Base-by-base conservation (phyloP, 2,329 filamentous ascomycete species). In the Fusarium longipes region DNA sequence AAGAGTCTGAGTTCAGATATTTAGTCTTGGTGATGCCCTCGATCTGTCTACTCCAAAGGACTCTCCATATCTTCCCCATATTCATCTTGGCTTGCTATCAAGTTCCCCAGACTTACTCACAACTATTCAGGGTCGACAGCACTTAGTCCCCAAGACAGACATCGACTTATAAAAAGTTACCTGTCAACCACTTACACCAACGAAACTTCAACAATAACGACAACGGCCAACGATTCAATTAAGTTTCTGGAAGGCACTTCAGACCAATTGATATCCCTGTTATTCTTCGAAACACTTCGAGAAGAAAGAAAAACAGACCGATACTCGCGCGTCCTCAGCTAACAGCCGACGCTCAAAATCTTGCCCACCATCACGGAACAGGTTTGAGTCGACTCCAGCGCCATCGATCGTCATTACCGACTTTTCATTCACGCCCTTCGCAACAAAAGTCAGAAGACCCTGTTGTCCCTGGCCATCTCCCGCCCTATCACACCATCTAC, bases 11-110 rank as follows among this genome's bases (percentile, higher is more conserved):
- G 50, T 51, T 48, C 48, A 70, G 65, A 68, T 70, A 68, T 73
- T 73, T 72, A 71, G 69, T 73, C 70, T 59, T 66, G 64, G 49
- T 56, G 65, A 70, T 63, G 56, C 57, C 70, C 70, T 71, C 58
- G 65, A 47, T 53, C 51, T 66, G 67, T 43, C 59, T 35, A 63
- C 39, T 65, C 53, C 51, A 56, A 57, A 68, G 47, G 65, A 59
- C 62, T 68, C 58, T 58, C 65, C 60, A 70, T 70, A 57, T 62
- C 66, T 67, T 70, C 66, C 57, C 50, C 59, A 62, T 64, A 60
- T 30, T 67, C 58, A 69, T 51, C 53, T 63, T 49, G 47, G 20
- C 36, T 42, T 44, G 53, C 50, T 30, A 50, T 47, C 53, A 62
- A 69, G 20, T 69, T 70, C 66, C 66, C 66, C 57, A 70, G 57